phyloP scores from a whole-genome alignment of 345 rosid genomes.

The Rubroshorea leprosula region DNA sequence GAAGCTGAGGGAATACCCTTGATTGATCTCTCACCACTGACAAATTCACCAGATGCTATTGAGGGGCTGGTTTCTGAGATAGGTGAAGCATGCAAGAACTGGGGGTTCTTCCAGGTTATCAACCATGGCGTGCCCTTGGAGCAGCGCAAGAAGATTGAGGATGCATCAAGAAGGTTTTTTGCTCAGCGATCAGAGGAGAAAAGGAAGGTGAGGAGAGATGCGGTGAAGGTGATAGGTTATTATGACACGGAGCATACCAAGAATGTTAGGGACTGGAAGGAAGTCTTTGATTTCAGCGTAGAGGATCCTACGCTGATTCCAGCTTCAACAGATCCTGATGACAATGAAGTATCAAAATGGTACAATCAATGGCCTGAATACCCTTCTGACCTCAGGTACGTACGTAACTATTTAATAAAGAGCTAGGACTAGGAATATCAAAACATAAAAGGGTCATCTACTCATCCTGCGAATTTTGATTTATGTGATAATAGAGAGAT shows the following conservation, averaged over 20 bases:
- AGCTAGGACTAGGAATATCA: not conserved
- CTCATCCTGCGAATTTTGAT: too few species aligned
- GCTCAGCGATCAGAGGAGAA: not conserved
- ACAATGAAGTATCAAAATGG: not conserved
- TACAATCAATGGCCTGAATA: not conserved
- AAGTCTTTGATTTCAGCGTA: not conserved
- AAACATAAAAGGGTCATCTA: too few species aligned
- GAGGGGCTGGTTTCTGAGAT: not conserved
- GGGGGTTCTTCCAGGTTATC: not conserved
- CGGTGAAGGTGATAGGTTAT: not conserved
- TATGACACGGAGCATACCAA: not conserved
- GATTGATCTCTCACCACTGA: not conserved
- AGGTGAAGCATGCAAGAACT: not conserved
- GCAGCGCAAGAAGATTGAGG: not conserved
- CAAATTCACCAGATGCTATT: not conserved
- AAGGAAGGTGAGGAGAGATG: not conserved
- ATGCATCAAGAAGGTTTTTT: not conserved
- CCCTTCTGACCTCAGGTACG: not conserved
- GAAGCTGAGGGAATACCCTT: not conserved
- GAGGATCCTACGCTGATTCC: not conserved
- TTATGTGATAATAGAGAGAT: slow-evolving; percentile 36
- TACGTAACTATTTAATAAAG: too few species aligned
- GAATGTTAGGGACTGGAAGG: not conserved
- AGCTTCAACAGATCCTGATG: not conserved
- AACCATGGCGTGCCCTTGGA: not conserved